Percentiles rank a stretch among this genome's conserved stretches.
These are phyloP conservation scores for Laburnicola sp. DNA, from an alignment of 2,329 filamentous ascomycete genomes.

Conservation along the genomic window DNA sequence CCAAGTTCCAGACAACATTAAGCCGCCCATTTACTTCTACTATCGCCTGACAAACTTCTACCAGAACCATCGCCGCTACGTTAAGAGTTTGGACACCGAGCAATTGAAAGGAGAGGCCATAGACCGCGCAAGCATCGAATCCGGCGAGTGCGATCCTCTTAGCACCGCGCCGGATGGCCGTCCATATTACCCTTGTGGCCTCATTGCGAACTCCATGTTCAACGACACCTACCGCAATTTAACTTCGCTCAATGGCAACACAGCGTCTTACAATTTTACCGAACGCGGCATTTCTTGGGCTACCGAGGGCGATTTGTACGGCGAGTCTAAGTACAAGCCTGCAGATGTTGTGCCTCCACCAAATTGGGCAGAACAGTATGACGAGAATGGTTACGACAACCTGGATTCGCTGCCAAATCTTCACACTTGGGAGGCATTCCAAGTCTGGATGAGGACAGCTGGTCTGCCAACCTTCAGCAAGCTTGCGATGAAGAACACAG, in stretches of 20 bases:
- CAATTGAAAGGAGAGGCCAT: conserved; percentile 78
- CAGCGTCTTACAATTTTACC: conserved; percentile 69
- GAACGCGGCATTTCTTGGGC: conserved; percentile 81
- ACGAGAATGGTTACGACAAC: conserved; percentile 65
- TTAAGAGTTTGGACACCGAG: conserved; percentile 80
- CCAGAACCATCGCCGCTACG: conserved; percentile 96
- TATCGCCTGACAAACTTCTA: conserved; percentile 98
- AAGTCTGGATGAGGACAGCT: conserved; percentile 98
- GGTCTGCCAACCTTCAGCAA: conserved; percentile 95
- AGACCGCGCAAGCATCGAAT: conserved; percentile 61
- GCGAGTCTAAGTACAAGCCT: conserved; percentile 65
- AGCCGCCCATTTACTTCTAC: conserved; percentile 85
- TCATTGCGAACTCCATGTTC: conserved; percentile 96
- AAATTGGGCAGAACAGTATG: conserved; percentile 77
- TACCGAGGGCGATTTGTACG: conserved; percentile 80
- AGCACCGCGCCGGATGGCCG: conserved; percentile 48
- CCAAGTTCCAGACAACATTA: conserved; percentile 75
- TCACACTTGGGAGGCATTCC: conserved; percentile 79
- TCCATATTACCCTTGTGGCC: conserved; percentile 89
- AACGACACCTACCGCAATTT: conserved; percentile 84
- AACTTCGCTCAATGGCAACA: conserved; percentile 57
- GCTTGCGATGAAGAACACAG: conserved; percentile 81
- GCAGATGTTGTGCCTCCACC: conserved; percentile 76
- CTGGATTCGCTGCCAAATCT: conserved; percentile 56
- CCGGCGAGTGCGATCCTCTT: conserved; percentile 76